A percentile compares a stretch with the other conserved stretches of the same genome.
Conservation (phyloP, 2,329 filamentous ascomycete genomes). For the Ceratocystis eucalypticola region DNA sequence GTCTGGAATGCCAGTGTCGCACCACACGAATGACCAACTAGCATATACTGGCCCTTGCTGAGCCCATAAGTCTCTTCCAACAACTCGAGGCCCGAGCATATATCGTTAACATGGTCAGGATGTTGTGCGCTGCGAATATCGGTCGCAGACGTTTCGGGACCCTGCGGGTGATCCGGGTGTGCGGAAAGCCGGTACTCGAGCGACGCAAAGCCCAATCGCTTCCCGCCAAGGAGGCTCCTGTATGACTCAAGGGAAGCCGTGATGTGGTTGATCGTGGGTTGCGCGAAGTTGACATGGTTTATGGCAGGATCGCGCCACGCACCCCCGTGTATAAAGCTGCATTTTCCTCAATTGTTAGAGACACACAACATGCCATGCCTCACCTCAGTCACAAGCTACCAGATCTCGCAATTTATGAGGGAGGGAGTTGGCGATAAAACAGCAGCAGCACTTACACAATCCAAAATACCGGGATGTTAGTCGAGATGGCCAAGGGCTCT, state of each 20-base stretch:
- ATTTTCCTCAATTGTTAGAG: neutral
- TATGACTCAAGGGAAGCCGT: neutral
- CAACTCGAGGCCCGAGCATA: slow-evolving; percentile 37
- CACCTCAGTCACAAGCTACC: too few species aligned
- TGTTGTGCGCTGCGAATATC: slow-evolving; percentile 37
- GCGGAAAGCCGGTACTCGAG: slow-evolving; percentile 50
- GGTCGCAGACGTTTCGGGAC: slow-evolving; percentile 16
- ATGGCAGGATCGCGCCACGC: slow-evolving; percentile 23
- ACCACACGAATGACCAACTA: slow-evolving; percentile 50
- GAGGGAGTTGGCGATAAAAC: neutral
- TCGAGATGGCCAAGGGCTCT: neutral
- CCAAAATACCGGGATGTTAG: neutral
- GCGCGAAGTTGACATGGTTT: slow-evolving; percentile 18
- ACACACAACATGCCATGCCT: neutral
- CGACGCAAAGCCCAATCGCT: slow-evolving; percentile 24
- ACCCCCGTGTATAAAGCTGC: slow-evolving; percentile 23
- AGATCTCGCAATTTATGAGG: too few species aligned
- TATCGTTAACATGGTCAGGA: slow-evolving; percentile 46
- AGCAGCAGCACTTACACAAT: neutral
- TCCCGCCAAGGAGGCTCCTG: neutral
- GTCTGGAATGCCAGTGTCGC: slow-evolving; percentile 41
- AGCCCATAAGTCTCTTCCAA: slow-evolving; percentile 36
- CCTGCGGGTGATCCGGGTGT: slow-evolving; percentile 33
- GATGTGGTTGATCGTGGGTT: slow-evolving; percentile 6
- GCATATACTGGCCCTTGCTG: slow-evolving; percentile 35